phyloP scores from a whole-genome alignment of 345 rosid genomes.

The Cochlearia excelsa region DNA sequence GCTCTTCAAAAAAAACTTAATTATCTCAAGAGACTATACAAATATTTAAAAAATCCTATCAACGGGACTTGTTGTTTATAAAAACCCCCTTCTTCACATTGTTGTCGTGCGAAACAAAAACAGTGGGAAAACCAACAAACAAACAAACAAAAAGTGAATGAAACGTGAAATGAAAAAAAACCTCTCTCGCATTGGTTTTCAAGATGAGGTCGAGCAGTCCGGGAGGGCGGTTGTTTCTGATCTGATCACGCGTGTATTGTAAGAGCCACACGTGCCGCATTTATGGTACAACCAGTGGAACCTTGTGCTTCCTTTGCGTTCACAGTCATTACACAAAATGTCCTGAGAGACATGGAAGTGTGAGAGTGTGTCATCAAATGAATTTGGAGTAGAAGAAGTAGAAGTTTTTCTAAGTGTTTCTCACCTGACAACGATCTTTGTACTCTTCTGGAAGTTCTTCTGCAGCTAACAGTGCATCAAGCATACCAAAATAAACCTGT shows the following conservation, averaged over 20 bases:
- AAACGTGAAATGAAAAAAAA: neutral
- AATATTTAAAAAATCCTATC: conserved; percentile 4
- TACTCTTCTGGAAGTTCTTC: conserved; percentile 94
- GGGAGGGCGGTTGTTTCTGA: conserved; percentile 34
- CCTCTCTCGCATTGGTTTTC: conserved; percentile 19
- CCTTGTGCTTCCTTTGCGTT: conserved; percentile 53
- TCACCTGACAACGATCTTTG: conserved; percentile 72
- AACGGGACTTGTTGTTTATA: conserved; percentile 24
- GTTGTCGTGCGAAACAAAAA: conserved; percentile 14
- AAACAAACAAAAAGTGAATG: neutral
- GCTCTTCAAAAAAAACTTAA: conserved; percentile 26
- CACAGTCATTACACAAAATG: conserved; percentile 76
- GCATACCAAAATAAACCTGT: conserved; percentile 95
- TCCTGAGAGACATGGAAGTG: conserved; percentile 42
- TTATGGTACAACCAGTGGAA: conserved; percentile 94
- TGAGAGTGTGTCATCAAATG: neutral
- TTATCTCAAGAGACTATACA: conserved; percentile 34
- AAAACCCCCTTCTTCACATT: conserved; percentile 25
- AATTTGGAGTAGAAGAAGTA: neutral
- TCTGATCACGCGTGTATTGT: conserved; percentile 80
- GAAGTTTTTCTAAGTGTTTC: conserved; percentile 10
- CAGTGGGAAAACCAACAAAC: neutral
- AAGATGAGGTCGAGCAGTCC: conserved; percentile 40
- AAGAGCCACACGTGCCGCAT: conserved; percentile 69
- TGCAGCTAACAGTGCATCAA: conserved; percentile 78